phyloP scores from a whole-genome alignment of 257 asterid genomes.

The Salvia hispanica region DNA sequence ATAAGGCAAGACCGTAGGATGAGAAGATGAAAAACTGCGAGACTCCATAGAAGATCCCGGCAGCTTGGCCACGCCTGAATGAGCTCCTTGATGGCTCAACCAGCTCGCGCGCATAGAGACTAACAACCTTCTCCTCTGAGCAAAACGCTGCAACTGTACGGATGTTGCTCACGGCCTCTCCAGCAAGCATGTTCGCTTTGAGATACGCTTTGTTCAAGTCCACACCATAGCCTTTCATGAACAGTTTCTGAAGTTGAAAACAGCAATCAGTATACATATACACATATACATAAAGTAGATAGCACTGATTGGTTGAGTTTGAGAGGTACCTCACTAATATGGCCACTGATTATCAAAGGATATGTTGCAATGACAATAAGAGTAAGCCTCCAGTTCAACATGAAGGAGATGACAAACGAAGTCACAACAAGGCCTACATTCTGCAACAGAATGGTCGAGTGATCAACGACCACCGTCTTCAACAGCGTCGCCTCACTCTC shows the following conservation, averaged over 20 bases:
- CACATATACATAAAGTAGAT: too few species aligned
- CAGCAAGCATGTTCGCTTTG: slow-evolving; percentile 95
- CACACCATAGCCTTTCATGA: slow-evolving; percentile 91
- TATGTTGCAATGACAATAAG: slow-evolving; percentile 89
- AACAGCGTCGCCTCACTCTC: slow-evolving; percentile 85
- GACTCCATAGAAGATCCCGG: slow-evolving; percentile 88
- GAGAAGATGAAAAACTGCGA: slow-evolving; percentile 97
- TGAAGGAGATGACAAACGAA: slow-evolving; percentile 84
- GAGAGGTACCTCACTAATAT: slow-evolving; percentile 76
- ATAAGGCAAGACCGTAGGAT: slow-evolving; percentile 86
- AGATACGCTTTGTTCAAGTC: slow-evolving; percentile 93
- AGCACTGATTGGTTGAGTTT: too few species aligned
- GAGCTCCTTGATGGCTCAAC: slow-evolving; percentile 77
- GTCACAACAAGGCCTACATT: slow-evolving; percentile 78
- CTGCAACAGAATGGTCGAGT: slow-evolving; percentile 79
- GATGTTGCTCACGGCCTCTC: slow-evolving; percentile 97
- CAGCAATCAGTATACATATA: too few species aligned
- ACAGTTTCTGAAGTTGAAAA: slow-evolving; percentile 69
- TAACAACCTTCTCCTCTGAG: slow-evolving; percentile 81
- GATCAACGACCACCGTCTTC: slow-evolving; percentile 88
- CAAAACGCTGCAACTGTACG: slow-evolving; percentile 96
- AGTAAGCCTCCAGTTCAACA: slow-evolving; percentile 96
- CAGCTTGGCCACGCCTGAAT: slow-evolving; percentile 85
- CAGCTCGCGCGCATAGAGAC: slow-evolving; percentile 71
- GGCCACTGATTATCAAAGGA: slow-evolving; percentile 88